Base-by-base conservation (phyloP, 768 basidiomycete genomes). In the Pleurotus citrinopileatus region DNA sequence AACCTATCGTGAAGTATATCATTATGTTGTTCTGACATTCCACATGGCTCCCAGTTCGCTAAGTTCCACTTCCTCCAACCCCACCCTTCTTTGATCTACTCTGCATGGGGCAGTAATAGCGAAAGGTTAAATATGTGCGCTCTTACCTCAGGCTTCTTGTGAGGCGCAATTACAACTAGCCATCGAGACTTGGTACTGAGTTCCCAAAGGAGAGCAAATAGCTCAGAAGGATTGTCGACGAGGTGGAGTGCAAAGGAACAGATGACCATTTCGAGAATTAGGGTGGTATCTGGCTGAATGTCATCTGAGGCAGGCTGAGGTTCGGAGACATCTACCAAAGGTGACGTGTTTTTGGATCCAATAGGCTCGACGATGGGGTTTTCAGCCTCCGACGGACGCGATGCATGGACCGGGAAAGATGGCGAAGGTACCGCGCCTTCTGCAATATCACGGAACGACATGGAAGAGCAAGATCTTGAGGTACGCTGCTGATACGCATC, bases 161-260 rank as follows among this genome's bases (percentile, higher is more conserved):
- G 87, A 19, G 87, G 87, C 2, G 85, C 85, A 28, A 88, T 68
- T 4, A 90, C 75, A 28, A 87, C 75, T 7, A 91, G 72, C 86
- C 87, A 90, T 27, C 68, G 68, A 2, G 75, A 74, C 61, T 82
- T 83, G 40, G 73, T 78, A 56, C 82, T 84, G 29, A 90, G 66
- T 60, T 86, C 83, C 71, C 78, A 82, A 10, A 89, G 70, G 6
- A 90, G 68, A 6, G 83, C 71, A 61, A 83, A 91, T 17, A 89
- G 70, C 51, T 83, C 80, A 0, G 83, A 86, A 2, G 82, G 63
- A 22, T 74, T 75, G 42, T 81, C 79, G 27, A 89, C 66, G 29
- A 91, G 81, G 61, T 91, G 88, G 25, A 91, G 66, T 7, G 87
- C 87, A 60, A 89, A 90, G 3, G 87, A 89, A 61, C 87, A 87